Evolutionary conservation across 208 protist species (phyloP), one percentile per base, ranked within the genome.

Genomic region (Entamoeba histolytica): DNA sequence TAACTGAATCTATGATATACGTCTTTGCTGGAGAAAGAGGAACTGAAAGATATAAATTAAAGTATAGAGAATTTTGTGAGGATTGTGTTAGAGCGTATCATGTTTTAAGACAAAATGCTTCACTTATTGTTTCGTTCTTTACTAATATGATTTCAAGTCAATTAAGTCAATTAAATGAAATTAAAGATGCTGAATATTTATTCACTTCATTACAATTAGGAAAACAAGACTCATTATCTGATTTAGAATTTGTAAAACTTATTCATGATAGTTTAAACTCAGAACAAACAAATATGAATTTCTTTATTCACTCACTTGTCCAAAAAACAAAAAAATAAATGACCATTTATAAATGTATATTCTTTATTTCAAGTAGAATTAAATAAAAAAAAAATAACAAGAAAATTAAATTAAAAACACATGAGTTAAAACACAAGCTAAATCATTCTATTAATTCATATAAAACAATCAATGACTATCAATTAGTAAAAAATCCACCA

Each of bases 1-100:
- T 97, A 35, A 97, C 96, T 14, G 96, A 96, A 19, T 96, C 96
- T 35, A 96, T 97, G 50, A 95, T 93, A 23, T 98, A 98, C 93
- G 96, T 98, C 39, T 97, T 98, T 91, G 92, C 57, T 23, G 92
- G 51, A 49, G 51, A 31, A 73, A 50, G 19, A 15, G 55, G 55
- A 6, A 69, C 55, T 69, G 3, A 1, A 69, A n/a, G 3, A n/a
- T 69, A 69, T 28, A 28, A 69, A n/a, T 1, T n/a, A 69, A 69
- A 69, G 55, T 69, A 69, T 28, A 1, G 2, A 28, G 55, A 69
- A 69, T 69, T 69, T 69, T 69, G 55, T 69, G 55, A 69, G 0
- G 55, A 69, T 28, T 69, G 55, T 69, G 55, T 69, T 15, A 69
- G 23, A 69, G 55, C 55, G 4, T 69, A 69, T 6, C 23, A 15